Evolutionary conservation across 305 asterid genomes (phyloP).

Genomic region (Solanum aculeatissimum): DNA sequence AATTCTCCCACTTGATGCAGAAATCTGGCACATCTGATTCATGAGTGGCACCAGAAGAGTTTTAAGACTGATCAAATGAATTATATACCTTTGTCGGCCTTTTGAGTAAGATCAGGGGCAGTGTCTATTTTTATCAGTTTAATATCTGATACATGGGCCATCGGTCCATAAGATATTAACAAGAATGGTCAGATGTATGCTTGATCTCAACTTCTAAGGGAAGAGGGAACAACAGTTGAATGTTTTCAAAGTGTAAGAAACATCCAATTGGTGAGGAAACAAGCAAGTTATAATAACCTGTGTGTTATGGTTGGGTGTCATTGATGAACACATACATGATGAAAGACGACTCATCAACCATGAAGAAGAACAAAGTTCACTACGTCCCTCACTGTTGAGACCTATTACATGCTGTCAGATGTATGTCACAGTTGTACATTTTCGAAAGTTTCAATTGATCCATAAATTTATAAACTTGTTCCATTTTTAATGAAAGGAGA

Average conservation of each 20-base stretch:
- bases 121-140: background rate
- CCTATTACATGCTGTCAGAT: background rate
- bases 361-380: background rate
- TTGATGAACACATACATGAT: background rate
- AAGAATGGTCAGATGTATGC: background rate
- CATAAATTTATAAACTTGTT: background rate
- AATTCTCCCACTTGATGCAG: background rate
- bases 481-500: background rate
- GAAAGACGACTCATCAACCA: background rate
- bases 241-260: background rate
- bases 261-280: background rate
- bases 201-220: background rate
- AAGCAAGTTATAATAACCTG: background rate
- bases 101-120: background rate
- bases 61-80: background rate
- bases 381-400: background rate
- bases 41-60: background rate
- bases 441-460: background rate
- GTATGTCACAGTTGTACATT: background rate
- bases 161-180: background rate
- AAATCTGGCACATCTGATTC: background rate
- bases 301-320: background rate
- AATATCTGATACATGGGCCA: background rate
- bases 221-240: background rate
- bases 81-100: background rate